These are phyloP conservation scores for Pinus albicaulis DNA, from an alignment of 75 land plant genomes.

Conservation along the genomic window DNA sequence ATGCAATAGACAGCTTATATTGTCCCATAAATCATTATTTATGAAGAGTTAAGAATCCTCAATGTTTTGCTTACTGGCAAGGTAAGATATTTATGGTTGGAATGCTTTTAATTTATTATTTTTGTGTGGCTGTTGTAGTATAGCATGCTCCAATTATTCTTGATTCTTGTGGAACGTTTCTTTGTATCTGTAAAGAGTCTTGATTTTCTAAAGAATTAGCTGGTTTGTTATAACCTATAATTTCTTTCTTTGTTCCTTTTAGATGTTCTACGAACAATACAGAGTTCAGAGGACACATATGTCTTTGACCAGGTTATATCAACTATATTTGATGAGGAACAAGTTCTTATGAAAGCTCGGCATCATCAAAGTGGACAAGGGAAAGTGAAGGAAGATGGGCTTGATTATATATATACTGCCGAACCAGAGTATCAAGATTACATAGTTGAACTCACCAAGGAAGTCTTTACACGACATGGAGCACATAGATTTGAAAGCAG, in stretches of 20 bases:
- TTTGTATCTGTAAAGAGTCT: background rate
- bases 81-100: no score
- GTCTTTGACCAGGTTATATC: slow-evolving; percentile 86
- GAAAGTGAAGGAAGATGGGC: slow-evolving; percentile 28
- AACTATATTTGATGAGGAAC: slow-evolving; percentile 81
- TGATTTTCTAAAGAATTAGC: background rate
- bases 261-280: slow-evolving; percentile 89
- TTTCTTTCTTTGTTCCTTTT: slow-evolving; percentile 4
- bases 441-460: slow-evolving; percentile 58
- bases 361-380: slow-evolving; percentile 22
- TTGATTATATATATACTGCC: slow-evolving; percentile 20
- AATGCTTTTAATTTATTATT: background rate
- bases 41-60: background rate
- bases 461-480: slow-evolving; percentile 72
- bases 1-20: background rate
- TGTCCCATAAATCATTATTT: background rate
- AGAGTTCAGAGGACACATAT: slow-evolving; percentile 77
- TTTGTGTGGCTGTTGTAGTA: background rate
- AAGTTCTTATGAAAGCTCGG: slow-evolving; percentile 34
- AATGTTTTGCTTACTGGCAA: no score
- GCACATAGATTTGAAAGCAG: slow-evolving; percentile 66
- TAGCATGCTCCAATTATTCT: background rate
- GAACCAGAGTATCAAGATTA: slow-evolving; percentile 56
- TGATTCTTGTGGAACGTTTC: background rate
- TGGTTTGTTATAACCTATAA: background rate